Conservation (phyloP, 371 early-diverging fungal species). For the Saksenaea vasiformis region DNA sequence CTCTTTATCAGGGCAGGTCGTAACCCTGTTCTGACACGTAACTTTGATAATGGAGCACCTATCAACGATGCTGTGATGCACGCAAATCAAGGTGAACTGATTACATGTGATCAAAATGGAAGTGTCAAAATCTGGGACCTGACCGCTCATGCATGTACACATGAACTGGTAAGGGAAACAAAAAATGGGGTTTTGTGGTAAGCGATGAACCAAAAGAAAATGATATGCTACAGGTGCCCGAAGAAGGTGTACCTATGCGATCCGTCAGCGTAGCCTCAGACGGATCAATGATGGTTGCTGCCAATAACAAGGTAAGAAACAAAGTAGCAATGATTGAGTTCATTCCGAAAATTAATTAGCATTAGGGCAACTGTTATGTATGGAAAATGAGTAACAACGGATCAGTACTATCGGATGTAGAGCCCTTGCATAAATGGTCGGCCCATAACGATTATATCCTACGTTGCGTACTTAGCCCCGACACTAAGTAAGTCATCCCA, state of each 20-base stretch:
- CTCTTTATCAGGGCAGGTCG: slow-evolving; percentile 21
- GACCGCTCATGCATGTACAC: slow-evolving; percentile 86
- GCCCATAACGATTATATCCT: slow-evolving; percentile 87
- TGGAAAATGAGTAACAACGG: slow-evolving; percentile 74
- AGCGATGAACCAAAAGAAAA: background rate
- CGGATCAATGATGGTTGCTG: slow-evolving; percentile 87
- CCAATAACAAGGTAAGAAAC: slow-evolving; percentile 77
- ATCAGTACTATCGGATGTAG: slow-evolving; percentile 64
- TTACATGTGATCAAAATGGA: slow-evolving; percentile 95
- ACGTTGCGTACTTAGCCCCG: slow-evolving; percentile 81
- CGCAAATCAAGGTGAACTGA: slow-evolving; percentile 92
- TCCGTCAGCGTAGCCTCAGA: slow-evolving; percentile 92
- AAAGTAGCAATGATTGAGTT: background rate
- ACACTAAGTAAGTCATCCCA: slow-evolving; percentile 65
- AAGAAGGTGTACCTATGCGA: slow-evolving; percentile 86
- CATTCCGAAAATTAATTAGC: background rate
- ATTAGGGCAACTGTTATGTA: slow-evolving; percentile 79
- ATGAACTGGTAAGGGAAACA: slow-evolving; percentile 77
- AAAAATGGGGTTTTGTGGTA: background rate
- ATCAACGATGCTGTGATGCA: slow-evolving; percentile 96
- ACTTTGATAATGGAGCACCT: slow-evolving; percentile 85
- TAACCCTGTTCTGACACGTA: slow-evolving; percentile 77
- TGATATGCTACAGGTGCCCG: slow-evolving; percentile 62
- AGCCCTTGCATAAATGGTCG: slow-evolving; percentile 68
- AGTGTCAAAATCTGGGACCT: slow-evolving; percentile 92